Conservation (phyloP, 176 grass and related monocot species). For the Rhynchospora tenuis region DNA sequence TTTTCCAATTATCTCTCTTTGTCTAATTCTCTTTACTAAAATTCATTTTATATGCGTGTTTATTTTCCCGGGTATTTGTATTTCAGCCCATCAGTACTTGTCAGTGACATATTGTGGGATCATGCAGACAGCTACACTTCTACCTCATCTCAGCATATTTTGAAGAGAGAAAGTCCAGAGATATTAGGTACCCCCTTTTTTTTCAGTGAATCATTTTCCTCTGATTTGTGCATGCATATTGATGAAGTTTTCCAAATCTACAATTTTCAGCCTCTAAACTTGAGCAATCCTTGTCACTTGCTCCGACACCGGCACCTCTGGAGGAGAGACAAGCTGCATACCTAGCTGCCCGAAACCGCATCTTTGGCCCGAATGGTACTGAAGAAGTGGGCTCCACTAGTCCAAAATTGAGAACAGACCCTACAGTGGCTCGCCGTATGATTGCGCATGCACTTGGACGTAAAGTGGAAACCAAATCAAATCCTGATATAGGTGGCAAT, state of each 20-base stretch:
- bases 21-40: neutral
- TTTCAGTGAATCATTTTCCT: neutral
- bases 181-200: slow-evolving; percentile 28
- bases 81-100: slow-evolving; percentile 78
- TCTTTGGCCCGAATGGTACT: slow-evolving; percentile 41
- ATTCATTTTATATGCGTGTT: neutral
- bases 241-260: neutral
- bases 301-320: slow-evolving; percentile 30
- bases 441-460: slow-evolving; percentile 89
- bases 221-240: neutral
- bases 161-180: slow-evolving; percentile 40
- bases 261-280: neutral
- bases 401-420: slow-evolving; percentile 47
- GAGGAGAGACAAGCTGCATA: slow-evolving; percentile 90
- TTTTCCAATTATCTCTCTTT: neutral
- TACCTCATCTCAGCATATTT: slow-evolving; percentile 35
- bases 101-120: slow-evolving; percentile 77
- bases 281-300: neutral
- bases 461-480: slow-evolving; percentile 35
- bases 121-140: slow-evolving; percentile 40
- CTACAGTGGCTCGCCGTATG: slow-evolving; percentile 77
- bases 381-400: slow-evolving; percentile 25
- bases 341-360: slow-evolving; percentile 63
- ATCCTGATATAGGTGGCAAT: slow-evolving; percentile 13
- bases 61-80: slow-evolving; percentile 19